Conservation (phyloP, 2,329 filamentous ascomycete genomes). For the Sporothrix luriei region DNA sequence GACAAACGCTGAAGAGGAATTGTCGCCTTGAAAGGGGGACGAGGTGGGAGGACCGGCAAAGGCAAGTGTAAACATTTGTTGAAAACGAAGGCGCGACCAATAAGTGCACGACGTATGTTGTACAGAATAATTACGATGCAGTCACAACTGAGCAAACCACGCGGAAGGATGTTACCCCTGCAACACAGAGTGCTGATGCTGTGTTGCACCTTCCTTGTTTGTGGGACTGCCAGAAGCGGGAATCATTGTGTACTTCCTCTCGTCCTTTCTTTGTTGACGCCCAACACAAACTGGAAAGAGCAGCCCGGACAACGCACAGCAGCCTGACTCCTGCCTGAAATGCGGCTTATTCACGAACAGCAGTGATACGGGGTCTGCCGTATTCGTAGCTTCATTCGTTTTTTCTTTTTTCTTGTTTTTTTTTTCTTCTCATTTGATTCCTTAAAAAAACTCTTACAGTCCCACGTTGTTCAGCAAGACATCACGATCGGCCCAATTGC, state of each 20-base stretch:
- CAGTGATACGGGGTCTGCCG: background rate
- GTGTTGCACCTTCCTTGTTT: background rate
- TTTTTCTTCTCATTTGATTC: too few species aligned
- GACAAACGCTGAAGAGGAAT: background rate
- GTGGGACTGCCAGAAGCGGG: conserved; percentile 21
- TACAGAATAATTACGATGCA: too few species aligned
- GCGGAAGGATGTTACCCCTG: conserved; percentile 25
- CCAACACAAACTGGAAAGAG: conserved; percentile 15
- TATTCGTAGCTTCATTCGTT: background rate
- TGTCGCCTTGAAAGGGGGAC: background rate
- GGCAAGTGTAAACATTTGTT: conserved; percentile 17
- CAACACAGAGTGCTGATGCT: background rate
- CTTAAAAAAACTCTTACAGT: too few species aligned
- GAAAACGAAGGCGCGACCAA: conserved; percentile 15
- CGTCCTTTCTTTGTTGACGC: background rate
- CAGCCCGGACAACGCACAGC: conserved; percentile 13
- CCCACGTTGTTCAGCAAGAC: background rate
- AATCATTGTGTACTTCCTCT: background rate
- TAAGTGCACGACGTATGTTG: background rate
- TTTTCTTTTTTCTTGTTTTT: too few species aligned
- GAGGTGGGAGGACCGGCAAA: background rate
- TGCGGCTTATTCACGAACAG: background rate
- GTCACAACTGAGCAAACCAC: background rate
- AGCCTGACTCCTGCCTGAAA: conserved; percentile 17
- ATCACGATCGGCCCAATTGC: background rate